A percentile compares a stretch with the other conserved stretches of the same genome.
These are phyloP conservation scores for Plasmodium inui DNA, from an alignment of 169 alveolate species.

Conservation along the genomic window DNA sequence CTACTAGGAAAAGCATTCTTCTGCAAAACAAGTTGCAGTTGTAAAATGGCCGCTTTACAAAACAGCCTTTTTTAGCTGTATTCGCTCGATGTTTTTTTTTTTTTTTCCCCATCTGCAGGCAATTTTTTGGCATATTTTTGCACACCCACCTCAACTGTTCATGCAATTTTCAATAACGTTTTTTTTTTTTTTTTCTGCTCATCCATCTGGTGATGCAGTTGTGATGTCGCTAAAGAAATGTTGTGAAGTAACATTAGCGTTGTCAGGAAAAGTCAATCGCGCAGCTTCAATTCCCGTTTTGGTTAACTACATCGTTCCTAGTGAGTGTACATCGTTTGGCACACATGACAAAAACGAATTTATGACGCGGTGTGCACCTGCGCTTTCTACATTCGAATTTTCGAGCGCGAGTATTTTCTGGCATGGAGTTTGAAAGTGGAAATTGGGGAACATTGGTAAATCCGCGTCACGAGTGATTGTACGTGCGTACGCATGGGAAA, in stretches of 20 bases:
- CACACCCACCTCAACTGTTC: constrained; percentile 25
- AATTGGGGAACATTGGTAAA: not conserved
- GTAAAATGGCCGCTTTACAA: not conserved
- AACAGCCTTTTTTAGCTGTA: not conserved
- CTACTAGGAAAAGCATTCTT: not conserved
- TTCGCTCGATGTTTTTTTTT: constrained; percentile 17
- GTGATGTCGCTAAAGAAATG: constrained; percentile 3
- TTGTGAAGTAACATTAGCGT: not conserved
- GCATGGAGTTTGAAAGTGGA: constrained; percentile 10
- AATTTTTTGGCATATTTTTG: constrained; percentile 11
- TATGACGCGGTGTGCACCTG: not conserved
- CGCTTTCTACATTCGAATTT: constrained; percentile 2
- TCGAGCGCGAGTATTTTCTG: constrained; percentile 10
- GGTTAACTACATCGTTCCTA: not conserved
- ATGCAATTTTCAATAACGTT: constrained; percentile 24
- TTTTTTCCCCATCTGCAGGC: not conserved
- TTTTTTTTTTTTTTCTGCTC: constrained; percentile 8
- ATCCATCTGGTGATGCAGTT: not conserved
- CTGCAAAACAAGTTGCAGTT: not conserved
- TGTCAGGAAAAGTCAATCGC: not conserved
- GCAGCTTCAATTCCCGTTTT: not conserved
- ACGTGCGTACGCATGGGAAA: not conserved
- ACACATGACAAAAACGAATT: not conserved
- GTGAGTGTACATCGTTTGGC: not conserved
- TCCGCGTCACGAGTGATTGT: not conserved